A percentile compares a stretch with the other conserved stretches of the same genome.
These are phyloP conservation scores for Phytophthora constricta DNA, from an alignment of 352 stramenopile genomes.

Conservation along the genomic window DNA sequence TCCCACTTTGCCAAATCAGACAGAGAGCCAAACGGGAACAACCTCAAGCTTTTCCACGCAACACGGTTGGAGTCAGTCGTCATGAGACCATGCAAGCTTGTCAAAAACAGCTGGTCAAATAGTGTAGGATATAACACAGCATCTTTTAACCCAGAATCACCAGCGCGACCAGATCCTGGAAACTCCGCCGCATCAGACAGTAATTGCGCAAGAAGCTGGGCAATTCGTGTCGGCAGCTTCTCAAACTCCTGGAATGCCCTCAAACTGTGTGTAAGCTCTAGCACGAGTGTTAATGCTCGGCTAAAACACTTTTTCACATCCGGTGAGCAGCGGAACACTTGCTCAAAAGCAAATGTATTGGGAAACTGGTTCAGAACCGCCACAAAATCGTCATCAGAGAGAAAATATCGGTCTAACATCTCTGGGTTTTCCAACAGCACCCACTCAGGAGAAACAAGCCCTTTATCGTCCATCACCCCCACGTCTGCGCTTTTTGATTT, in stretches of 20 bases:
- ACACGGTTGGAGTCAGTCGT: slow-evolving; percentile 80
- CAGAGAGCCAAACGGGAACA: slow-evolving; percentile 75
- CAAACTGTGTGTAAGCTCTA: slow-evolving; percentile 78
- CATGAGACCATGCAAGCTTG: slow-evolving; percentile 75
- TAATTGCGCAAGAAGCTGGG: slow-evolving; percentile 71
- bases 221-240: slow-evolving; percentile 73
- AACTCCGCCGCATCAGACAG: slow-evolving; percentile 62
- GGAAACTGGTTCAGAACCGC: slow-evolving; percentile 88
- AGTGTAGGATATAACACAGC: slow-evolving; percentile 74
- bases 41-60: slow-evolving; percentile 72
- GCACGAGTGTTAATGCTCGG: slow-evolving; percentile 70
- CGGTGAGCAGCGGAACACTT: slow-evolving; percentile 70
- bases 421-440: slow-evolving; percentile 86
- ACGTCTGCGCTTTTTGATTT: slow-evolving; percentile 32
- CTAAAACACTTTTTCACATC: slow-evolving; percentile 86
- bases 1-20: slow-evolving; percentile 86
- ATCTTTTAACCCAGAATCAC: slow-evolving; percentile 22
- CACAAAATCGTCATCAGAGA: slow-evolving; percentile 88
- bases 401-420: slow-evolving; percentile 77
- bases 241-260: slow-evolving; percentile 84
- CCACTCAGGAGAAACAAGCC: slow-evolving; percentile 72
- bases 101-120: slow-evolving; percentile 89
- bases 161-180: slow-evolving; percentile 42
- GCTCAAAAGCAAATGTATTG: slow-evolving; percentile 81
- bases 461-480: slow-evolving; percentile 40